Percentiles rank a stretch among this genome's conserved stretches.
phyloP scores from a whole-genome alignment of 116 monocot genomes.

The Dioscorea cayenensis region DNA sequence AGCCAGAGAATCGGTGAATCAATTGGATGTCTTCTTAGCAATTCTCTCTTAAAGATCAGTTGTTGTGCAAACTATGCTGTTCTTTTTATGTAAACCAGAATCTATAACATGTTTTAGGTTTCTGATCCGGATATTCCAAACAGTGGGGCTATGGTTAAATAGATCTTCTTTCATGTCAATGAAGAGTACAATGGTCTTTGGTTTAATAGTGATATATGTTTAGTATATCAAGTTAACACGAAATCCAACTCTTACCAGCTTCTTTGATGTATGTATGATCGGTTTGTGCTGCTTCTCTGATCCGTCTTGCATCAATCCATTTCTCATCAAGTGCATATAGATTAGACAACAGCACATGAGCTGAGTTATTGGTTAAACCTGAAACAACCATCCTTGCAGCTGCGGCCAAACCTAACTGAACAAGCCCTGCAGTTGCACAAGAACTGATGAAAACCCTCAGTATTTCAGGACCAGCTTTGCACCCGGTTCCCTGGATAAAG shows the following conservation, averaged over 20 bases:
- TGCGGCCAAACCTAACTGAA: slow-evolving; percentile 12
- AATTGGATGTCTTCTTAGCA: too few species aligned
- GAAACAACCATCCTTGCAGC: slow-evolving; percentile 15
- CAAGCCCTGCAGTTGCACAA: slow-evolving; percentile 7
- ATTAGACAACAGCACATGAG: slow-evolving; percentile 13
- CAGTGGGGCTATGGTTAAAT: too few species aligned
- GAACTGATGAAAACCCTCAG: slow-evolving; percentile 18
- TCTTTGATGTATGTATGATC: background rate
- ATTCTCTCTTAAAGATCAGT: too few species aligned
- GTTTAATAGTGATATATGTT: too few species aligned
- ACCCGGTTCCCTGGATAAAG: slow-evolving; percentile 2
- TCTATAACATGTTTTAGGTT: too few species aligned
- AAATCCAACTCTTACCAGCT: slow-evolving; percentile 17
- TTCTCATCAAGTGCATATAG: slow-evolving; percentile 13
- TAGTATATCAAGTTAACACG: background rate
- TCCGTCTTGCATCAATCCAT: slow-evolving; percentile 10
- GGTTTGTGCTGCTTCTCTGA: slow-evolving; percentile 12
- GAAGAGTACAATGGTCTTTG: too few species aligned
- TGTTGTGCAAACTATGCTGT: too few species aligned
- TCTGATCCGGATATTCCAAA: too few species aligned
- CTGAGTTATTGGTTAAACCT: slow-evolving; percentile 5
- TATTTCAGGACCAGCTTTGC: slow-evolving; percentile 1
- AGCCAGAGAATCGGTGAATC: too few species aligned
- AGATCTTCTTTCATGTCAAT: too few species aligned
- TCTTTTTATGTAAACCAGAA: too few species aligned